Base-by-base conservation (phyloP, 2,329 filamentous ascomycete species). In the Ilyonectria mors-panacis region DNA sequence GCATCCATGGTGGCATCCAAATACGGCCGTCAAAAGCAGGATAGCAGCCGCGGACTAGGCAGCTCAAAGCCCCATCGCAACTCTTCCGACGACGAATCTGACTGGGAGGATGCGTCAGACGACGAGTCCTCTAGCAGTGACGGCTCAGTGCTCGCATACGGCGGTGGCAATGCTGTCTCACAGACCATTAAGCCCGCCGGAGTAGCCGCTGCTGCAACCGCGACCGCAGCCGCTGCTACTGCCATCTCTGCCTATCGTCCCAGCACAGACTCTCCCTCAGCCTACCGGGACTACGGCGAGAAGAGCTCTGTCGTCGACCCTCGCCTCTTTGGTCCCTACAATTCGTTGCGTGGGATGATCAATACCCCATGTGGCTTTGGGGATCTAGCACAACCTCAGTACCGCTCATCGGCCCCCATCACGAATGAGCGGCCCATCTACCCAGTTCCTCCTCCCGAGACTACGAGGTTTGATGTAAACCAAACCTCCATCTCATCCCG, bases 361-460 rank as follows among this genome's bases (percentile, higher is more conserved):
- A 86, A 83, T 54, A 81, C 80, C 0, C 88, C 88, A 9, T 89
- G 86, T 69, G 88, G 88, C 13, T 89, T 88, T 54, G 75, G 68
- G 67, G 82, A 84, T 12, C 81, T 84, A 23, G 70, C 73, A 15
- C 66, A 73, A 51, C 77, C 70, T 39, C 78, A 47, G 59, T 67
- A 75, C n/a, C 68, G 70, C 33, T 71, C 75, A 33, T 73, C 74
- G 30, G 70, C 71, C n/a, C 70, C 72, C 7, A 66, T 73, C 26
- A 67, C 69, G 28, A 42, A n/a, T 21, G 61, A 57, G 7, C 73
- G 69, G 47, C 69, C 47, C 33, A 87, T 94, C 37, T 91, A 91
- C 71, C 89, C 93, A 8, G 82, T 91, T 35, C 88, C 91, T 5
- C 91, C 91, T 1, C 86, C 86, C 3, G 93, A 95, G 70, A 89